Evolutionary conservation across 2,329 filamentous ascomycete genomes (phyloP).

Genomic region (Westerdykella sp.): DNA sequence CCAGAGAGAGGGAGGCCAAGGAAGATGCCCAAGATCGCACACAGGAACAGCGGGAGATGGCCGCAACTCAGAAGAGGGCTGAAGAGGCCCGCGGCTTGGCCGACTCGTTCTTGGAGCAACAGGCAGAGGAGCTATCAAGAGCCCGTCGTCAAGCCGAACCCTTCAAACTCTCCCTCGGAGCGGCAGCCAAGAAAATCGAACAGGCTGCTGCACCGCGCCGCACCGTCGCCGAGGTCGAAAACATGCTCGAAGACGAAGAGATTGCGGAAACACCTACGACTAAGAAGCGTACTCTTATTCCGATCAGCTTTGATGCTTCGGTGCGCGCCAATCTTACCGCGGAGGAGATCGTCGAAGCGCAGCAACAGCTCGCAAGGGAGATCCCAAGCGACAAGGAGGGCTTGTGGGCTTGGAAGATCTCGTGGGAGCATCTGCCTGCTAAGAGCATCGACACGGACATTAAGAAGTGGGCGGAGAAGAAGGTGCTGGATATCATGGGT

Average conservation of each 20-base stretch:
- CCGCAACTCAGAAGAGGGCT: slow-evolving; percentile 62
- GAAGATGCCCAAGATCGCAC: slow-evolving; percentile 78
- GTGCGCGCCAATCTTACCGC: slow-evolving; percentile 58
- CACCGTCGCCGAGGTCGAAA: slow-evolving; percentile 89
- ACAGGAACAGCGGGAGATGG: slow-evolving; percentile 68
- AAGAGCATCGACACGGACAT: slow-evolving; percentile 76
- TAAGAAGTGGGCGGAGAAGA: slow-evolving; percentile 93
- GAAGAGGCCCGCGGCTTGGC: slow-evolving; percentile 79
- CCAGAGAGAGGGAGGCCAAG: slow-evolving; percentile 66
- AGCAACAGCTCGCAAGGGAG: slow-evolving; percentile 75
- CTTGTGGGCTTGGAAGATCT: slow-evolving; percentile 86
- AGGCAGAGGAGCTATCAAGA: slow-evolving; percentile 63
- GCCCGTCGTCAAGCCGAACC: slow-evolving; percentile 54
- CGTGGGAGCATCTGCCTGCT: slow-evolving; percentile 87
- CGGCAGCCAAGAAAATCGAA: slow-evolving; percentile 66
- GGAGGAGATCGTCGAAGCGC: slow-evolving; percentile 78
- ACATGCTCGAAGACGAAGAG: slow-evolving; percentile 90
- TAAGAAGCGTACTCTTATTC: slow-evolving; percentile 62
- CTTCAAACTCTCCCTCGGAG: slow-evolving; percentile 90
- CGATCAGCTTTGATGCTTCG: slow-evolving; percentile 41
- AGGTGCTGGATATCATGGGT: slow-evolving; percentile 92
- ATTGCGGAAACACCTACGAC: slow-evolving; percentile 55
- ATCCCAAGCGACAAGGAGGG: slow-evolving; percentile 83
- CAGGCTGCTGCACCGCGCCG: slow-evolving; percentile 56
- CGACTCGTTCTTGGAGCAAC: slow-evolving; percentile 81